Conservation (phyloP, 2,329 filamentous ascomycete species). For the Xylariaceae sp. region DNA sequence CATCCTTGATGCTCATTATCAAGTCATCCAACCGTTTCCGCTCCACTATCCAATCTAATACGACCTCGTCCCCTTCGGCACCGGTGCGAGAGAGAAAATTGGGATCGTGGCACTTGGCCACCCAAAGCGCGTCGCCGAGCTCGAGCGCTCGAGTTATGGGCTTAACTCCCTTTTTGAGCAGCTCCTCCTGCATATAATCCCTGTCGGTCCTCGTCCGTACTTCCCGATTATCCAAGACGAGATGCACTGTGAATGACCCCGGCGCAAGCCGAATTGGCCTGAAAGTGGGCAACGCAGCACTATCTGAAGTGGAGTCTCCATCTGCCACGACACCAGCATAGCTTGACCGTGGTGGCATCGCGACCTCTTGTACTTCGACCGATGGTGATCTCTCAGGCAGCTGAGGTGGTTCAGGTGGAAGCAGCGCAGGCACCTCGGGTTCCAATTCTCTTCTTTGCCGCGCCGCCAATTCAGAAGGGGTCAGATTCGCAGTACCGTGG, state of each 20-base stretch:
- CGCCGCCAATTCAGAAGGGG: slow-evolving; percentile 15
- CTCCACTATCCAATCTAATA: slow-evolving; percentile 77
- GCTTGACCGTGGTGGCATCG: slow-evolving; percentile 16
- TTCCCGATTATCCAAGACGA: slow-evolving; percentile 72
- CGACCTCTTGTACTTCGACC: slow-evolving; percentile 24
- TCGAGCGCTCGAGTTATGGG: slow-evolving; percentile 66
- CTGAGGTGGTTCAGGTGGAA: slow-evolving; percentile 10
- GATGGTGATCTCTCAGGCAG: slow-evolving; percentile 20
- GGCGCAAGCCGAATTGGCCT: slow-evolving; percentile 59
- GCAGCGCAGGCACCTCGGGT: slow-evolving; percentile 14
- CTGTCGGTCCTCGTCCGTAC: slow-evolving; percentile 67
- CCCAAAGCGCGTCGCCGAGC: slow-evolving; percentile 73
- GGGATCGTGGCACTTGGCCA: slow-evolving; percentile 66
- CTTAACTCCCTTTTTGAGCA: slow-evolving; percentile 60
- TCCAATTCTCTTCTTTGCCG: slow-evolving; percentile 15
- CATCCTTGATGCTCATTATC: slow-evolving; percentile 75
- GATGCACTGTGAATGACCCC: slow-evolving; percentile 65
- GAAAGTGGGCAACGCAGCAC: slow-evolving; percentile 43
- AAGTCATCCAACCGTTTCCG: slow-evolving; percentile 77
- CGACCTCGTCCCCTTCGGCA: slow-evolving; percentile 62
- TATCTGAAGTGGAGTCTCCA: slow-evolving; percentile 29
- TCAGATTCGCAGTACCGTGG: slow-evolving; percentile 41
- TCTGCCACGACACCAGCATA: slow-evolving; percentile 42
- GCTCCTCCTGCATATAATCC: slow-evolving; percentile 71
- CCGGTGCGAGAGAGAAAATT: slow-evolving; percentile 53